phyloP scores from a whole-genome alignment of 371 early-diverging fungal species.

The Umbelopsis sp. region DNA sequence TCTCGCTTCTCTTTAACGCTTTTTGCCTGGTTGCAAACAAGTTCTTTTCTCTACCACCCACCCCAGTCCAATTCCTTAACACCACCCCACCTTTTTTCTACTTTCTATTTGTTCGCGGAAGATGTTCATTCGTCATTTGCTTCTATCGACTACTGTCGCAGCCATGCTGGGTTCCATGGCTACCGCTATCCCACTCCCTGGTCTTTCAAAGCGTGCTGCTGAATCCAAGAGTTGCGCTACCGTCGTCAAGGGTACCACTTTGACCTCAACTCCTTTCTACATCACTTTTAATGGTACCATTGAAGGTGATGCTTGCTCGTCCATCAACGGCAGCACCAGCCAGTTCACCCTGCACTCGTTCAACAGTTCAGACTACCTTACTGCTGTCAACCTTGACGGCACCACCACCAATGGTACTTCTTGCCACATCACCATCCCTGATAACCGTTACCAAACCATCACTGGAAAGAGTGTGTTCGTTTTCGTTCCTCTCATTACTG shows the following conservation, averaged over 20 bases:
- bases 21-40: slow-evolving; percentile 15
- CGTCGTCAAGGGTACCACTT: not conserved
- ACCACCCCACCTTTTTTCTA: not conserved
- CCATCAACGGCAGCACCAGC: slow-evolving; percentile 2
- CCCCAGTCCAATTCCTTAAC: slow-evolving; percentile 13
- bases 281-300: slow-evolving; percentile 17
- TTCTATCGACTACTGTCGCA: slow-evolving; percentile 10
- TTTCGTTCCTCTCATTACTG: slow-evolving; percentile 12
- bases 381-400: slow-evolving; percentile 11
- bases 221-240: not conserved
- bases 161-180: slow-evolving; percentile 20
- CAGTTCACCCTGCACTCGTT: not conserved
- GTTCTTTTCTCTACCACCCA: not conserved
- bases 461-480: slow-evolving; percentile 4
- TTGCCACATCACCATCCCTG: slow-evolving; percentile 12
- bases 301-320: not conserved
- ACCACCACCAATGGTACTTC: slow-evolving; percentile 12
- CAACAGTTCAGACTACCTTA: not conserved
- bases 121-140: slow-evolving; percentile 15
- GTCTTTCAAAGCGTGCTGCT: not conserved
- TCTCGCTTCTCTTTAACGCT: not conserved
- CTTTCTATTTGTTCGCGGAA: not conserved
- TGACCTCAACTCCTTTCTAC: slow-evolving; percentile 19
- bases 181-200: slow-evolving; percentile 10
- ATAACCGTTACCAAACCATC: slow-evolving; percentile 2